These are phyloP conservation scores for Vitis cinerea DNA, from an alignment of 164 flowering plant species.

Conservation along the genomic window DNA sequence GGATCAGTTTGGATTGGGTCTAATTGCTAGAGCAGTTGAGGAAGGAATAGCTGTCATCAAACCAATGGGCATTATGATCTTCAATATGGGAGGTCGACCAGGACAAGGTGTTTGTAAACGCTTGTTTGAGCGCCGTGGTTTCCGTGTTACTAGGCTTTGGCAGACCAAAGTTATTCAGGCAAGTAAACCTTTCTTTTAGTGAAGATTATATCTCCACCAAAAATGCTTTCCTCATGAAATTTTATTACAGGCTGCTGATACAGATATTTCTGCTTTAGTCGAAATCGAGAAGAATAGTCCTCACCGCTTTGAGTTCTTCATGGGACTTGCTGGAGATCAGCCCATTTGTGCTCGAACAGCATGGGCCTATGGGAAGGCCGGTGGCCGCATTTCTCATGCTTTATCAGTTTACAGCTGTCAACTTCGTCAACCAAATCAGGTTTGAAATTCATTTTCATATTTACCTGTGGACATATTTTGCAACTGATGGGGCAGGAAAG, in stretches of 20 bases:
- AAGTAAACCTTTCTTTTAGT: constrained; percentile 5
- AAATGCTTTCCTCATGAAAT: constrained; percentile 6
- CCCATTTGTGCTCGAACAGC: constrained; percentile 99
- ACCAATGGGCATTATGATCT: constrained; percentile 92
- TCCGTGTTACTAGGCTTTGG: constrained; percentile 82
- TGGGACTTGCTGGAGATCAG: constrained; percentile 92
- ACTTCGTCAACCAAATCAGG: constrained; percentile 94
- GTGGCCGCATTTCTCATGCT: constrained; percentile 94
- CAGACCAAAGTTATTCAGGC: constrained; percentile 96
- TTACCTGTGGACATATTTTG: constrained; percentile 1
- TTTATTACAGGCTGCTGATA: constrained; percentile 84
- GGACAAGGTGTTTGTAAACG: constrained; percentile 96
- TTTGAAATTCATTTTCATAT: constrained; percentile 13
- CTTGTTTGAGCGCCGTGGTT: constrained; percentile 94
- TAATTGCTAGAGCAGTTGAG: constrained; percentile 96
- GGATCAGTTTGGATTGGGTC: constrained; percentile 97
- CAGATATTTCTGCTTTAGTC: constrained; percentile 94
- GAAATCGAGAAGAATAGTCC: constrained; percentile 95
- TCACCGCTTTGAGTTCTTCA: constrained; percentile 96
- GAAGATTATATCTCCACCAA: background rate
- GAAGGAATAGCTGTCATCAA: constrained; percentile 94
- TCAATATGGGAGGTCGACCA: constrained; percentile 98
- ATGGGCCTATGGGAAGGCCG: constrained; percentile 95
- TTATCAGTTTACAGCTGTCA: constrained; percentile 95
- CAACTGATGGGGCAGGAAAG: background rate